Conservation (phyloP, 495 filamentous ascomycete species). For the Penicillium pancosmium region DNA sequence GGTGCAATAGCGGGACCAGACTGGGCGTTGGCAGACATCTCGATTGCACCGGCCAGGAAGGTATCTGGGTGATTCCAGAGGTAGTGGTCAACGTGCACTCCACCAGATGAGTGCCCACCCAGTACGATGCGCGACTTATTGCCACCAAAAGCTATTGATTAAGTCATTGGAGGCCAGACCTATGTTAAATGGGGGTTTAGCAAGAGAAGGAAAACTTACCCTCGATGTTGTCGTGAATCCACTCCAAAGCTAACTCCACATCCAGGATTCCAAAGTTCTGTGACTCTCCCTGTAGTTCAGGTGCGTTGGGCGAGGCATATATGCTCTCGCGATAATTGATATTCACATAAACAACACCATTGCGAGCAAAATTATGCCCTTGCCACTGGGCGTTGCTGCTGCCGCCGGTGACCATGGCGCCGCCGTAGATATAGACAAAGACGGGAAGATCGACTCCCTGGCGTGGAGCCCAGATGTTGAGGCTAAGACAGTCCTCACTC, state of each 20-base stretch:
- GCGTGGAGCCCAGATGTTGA: constrained; percentile 26
- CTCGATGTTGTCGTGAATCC: constrained; percentile 30
- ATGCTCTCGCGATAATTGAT: constrained; percentile 29
- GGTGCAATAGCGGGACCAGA: constrained; percentile 27
- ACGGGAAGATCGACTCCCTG: constrained; percentile 20
- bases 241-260: constrained; percentile 29
- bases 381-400: constrained; percentile 34
- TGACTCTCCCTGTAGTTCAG: constrained; percentile 27
- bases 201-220: constrained; percentile 12
- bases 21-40: constrained; percentile 32
- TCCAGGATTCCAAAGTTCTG: constrained; percentile 36
- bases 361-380: constrained; percentile 16
- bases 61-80: constrained; percentile 32
- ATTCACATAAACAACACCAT: constrained; percentile 29
- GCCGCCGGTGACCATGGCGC: constrained; percentile 27
- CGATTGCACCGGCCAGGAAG: constrained; percentile 31
- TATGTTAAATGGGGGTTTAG: neutral
- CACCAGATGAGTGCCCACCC: constrained; percentile 31
- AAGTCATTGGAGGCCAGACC: neutral
- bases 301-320: constrained; percentile 29
- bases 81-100: constrained; percentile 32
- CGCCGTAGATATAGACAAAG: constrained; percentile 33
- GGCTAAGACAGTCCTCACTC: constrained; percentile 33
- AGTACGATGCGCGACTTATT: constrained; percentile 30
- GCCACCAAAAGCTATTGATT: constrained; percentile 25